Evolutionary conservation across 768 basidiomycete species (phyloP).

Genomic region (Termitomyces bulborhizus): DNA sequence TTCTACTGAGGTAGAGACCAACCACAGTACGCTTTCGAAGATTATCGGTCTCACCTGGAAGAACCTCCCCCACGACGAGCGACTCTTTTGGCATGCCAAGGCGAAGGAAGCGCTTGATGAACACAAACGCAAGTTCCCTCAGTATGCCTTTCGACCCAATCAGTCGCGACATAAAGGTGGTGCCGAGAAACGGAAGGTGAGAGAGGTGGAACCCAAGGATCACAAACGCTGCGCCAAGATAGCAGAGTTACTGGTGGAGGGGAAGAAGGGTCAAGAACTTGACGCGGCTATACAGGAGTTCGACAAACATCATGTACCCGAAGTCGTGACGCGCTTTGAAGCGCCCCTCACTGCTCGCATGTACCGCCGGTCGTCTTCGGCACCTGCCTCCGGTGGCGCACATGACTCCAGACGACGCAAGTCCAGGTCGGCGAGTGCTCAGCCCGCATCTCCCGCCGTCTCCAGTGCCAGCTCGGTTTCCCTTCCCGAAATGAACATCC

Average conservation of each 20-base stretch:
- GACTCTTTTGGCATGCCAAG: slow-evolving; percentile 71
- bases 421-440: slow-evolving; percentile 31
- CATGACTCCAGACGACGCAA: slow-evolving; percentile 22
- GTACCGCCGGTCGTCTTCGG: slow-evolving; percentile 65
- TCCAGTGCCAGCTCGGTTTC: slow-evolving; percentile 14
- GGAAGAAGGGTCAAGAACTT: slow-evolving; percentile 49
- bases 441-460: slow-evolving; percentile 24
- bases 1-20: slow-evolving; percentile 71
- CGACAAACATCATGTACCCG: slow-evolving; percentile 47
- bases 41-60: slow-evolving; percentile 84
- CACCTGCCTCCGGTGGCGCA: slow-evolving; percentile 39
- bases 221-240: slow-evolving; percentile 60
- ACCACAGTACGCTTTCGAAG: slow-evolving; percentile 79
- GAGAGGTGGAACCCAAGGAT: slow-evolving; percentile 61
- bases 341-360: slow-evolving; percentile 65
- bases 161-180: slow-evolving; percentile 40
- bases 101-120: slow-evolving; percentile 69
- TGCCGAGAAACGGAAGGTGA: slow-evolving; percentile 47
- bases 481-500: slow-evolving; percentile 12
- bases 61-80: slow-evolving; percentile 68
- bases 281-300: slow-evolving; percentile 50
- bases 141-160: slow-evolving; percentile 68
- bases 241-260: slow-evolving; percentile 53
- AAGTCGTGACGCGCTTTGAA: slow-evolving; percentile 68
- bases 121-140: slow-evolving; percentile 69